Evolutionary conservation across 2,329 filamentous ascomycete species (phyloP), one percentile per base, ranked within the genome.

Genomic region (Pyrenochaeta sp.): DNA sequence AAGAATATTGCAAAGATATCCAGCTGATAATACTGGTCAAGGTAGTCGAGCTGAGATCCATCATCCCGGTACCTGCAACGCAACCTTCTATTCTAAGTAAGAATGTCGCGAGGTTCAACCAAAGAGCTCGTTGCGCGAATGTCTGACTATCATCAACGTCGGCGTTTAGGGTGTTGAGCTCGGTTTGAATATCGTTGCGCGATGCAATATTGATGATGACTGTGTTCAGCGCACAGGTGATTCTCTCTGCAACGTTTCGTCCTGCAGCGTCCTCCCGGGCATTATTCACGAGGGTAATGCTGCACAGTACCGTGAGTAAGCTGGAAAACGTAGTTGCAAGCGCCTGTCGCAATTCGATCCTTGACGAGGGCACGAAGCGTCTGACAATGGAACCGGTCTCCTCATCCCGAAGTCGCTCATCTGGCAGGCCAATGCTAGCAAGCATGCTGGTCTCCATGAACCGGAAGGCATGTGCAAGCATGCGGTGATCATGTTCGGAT

Each of bases 251-350:
- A 3, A 58, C 52, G 3, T 17, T 29, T 23, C 53, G 38, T 4
- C 55, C 59, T 3, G 50, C 31, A 15, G 10, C 6, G 13, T 64
- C 51, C 3, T 62, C 56, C 9, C 47, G 58, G 24, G 48, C 46
- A 18, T 30, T 49, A 31, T 61, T 62, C 29, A 55, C 60, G 7
- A 69, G 57, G 3, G 60, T 58, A 37, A 70, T 67, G 34, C 67
- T 68, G 37, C 60, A 62, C 24, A 71, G 22, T 9, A 71, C 51
- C 2, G 67, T 69, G 15, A 69, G 38, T 6, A 71, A 54, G 37
- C 66, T 70, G 2, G 63, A 69, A 44, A 60, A 68, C 2, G 68
- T 70, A 3, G 64, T 71, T 23, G 63, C 58, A 8, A 72, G 40
- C 9, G 68, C 68, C n/a, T 63, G 51, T 14, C 65, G 67, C 28